These are phyloP conservation scores for Lyophyllum shimeji DNA, from an alignment of 768 basidiomycete genomes.

Conservation along the genomic window DNA sequence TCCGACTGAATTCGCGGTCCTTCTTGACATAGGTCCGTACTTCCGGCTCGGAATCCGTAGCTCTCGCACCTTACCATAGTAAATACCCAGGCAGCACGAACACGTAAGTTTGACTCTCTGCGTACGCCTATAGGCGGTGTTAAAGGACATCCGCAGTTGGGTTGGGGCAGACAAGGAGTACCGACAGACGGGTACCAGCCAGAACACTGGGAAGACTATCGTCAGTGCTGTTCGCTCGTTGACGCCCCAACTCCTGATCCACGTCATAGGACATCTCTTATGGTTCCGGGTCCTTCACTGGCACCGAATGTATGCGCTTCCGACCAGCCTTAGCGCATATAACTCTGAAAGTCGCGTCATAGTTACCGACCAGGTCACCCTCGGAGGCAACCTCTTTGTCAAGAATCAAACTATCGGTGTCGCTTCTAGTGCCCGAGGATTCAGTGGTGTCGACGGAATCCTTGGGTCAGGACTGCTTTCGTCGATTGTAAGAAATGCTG, in stretches of 20 bases:
- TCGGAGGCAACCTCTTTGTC: slow-evolving; percentile 40
- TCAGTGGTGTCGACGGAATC: slow-evolving; percentile 50
- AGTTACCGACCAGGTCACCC: slow-evolving; percentile 49
- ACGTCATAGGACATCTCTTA: slow-evolving; percentile 46
- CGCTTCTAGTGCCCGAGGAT: slow-evolving; percentile 41
- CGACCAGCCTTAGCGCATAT: neutral
- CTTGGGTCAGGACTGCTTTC: slow-evolving; percentile 34
- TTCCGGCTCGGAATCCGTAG: slow-evolving; percentile 25
- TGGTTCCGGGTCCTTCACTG: slow-evolving; percentile 53
- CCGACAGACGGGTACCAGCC: slow-evolving; percentile 43
- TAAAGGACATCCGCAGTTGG: slow-evolving; percentile 33
- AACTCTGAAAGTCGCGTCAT: neutral
- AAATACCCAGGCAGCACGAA: slow-evolving; percentile 4
- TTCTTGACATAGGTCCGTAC: slow-evolving; percentile 55
- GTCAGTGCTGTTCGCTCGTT: slow-evolving; percentile 26
- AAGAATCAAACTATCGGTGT: slow-evolving; percentile 49
- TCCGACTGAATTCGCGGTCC: slow-evolving; percentile 46
- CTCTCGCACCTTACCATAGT: slow-evolving; percentile 19
- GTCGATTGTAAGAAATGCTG: neutral
- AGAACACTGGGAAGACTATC: slow-evolving; percentile 29
- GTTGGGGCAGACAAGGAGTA: slow-evolving; percentile 51
- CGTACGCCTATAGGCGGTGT: too few relatives aligned
- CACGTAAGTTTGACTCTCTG: neutral
- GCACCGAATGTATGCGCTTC: slow-evolving; percentile 45
- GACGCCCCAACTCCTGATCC: neutral